Evolutionary conservation across 1,284 basidiomycete species (phyloP).

Genomic region (Trichosporon coremiiforme): DNA sequence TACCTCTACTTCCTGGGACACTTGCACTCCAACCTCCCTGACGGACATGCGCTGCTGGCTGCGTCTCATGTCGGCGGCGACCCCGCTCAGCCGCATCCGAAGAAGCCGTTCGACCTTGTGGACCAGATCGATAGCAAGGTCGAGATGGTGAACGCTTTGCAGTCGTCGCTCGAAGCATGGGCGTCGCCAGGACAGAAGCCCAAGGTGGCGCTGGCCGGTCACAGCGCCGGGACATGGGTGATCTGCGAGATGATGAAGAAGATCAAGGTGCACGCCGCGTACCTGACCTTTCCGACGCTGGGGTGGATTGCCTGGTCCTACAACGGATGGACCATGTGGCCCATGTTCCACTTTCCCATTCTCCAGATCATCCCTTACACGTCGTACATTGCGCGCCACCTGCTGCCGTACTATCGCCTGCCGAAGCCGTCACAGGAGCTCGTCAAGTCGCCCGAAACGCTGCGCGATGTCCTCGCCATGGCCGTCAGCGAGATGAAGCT

Average conservation of each 20-base stretch:
- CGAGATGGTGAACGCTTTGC: conserved; percentile 44
- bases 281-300: conserved; percentile 49
- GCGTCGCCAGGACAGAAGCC: conserved; percentile 26
- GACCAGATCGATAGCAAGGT: conserved; percentile 50
- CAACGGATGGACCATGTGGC: conserved; percentile 52
- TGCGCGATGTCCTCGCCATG: conserved; percentile 48
- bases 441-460: conserved; percentile 43
- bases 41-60: conserved; percentile 48
- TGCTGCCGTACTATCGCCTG: conserved; percentile 40
- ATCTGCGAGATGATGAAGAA: conserved; percentile 45
- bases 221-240: conserved; percentile 54
- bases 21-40: conserved; percentile 47
- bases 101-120: conserved; percentile 40
- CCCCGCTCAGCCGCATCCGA: conserved; percentile 33
- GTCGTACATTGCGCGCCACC: conserved; percentile 33
- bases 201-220: conserved; percentile 47
- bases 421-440: conserved; percentile 44
- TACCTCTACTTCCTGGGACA: conserved; percentile 51
- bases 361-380: conserved; percentile 36
- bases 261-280: conserved; percentile 35
- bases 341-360: conserved; percentile 51
- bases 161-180: conserved; percentile 39
- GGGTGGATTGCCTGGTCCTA: conserved; percentile 50
- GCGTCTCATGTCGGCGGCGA: conserved; percentile 55
- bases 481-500: conserved; percentile 50